Conservation (phyloP, 75 land plant genomes). For the Cryptomeria japonica region DNA sequence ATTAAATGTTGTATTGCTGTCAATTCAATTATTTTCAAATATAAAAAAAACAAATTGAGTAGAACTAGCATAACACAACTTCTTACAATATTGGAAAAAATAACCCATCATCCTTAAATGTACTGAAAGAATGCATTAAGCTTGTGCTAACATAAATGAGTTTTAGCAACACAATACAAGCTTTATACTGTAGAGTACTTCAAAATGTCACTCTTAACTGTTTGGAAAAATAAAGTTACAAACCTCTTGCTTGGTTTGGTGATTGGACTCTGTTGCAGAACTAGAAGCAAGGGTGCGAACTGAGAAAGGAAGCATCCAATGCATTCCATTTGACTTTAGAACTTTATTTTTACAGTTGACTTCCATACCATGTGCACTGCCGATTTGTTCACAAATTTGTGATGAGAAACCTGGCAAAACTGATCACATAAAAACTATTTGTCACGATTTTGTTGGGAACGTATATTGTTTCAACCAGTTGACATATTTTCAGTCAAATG, state of each 20-base stretch:
- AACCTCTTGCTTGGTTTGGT: background rate
- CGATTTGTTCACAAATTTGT: background rate
- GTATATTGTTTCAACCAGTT: background rate
- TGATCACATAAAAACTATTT: background rate
- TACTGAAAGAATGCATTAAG: background rate
- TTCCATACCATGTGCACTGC: background rate
- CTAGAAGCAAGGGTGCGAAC: conserved; percentile 3
- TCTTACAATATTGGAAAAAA: background rate
- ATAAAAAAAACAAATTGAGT: background rate
- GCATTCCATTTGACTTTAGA: background rate
- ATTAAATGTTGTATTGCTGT: too few relatives aligned
- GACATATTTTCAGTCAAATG: background rate
- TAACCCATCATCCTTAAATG: background rate
- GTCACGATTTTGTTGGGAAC: background rate
- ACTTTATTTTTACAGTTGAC: background rate
- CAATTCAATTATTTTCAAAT: background rate
- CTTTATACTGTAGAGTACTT: background rate
- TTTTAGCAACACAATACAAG: background rate
- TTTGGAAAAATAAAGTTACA: background rate
- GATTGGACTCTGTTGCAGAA: background rate
- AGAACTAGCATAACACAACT: background rate
- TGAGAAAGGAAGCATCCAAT: background rate
- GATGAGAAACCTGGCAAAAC: background rate
- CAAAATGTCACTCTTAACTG: background rate
- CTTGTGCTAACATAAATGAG: background rate